A percentile compares a stretch with the other conserved stretches of the same genome.
Evolutionary conservation across 2,329 filamentous ascomycete species (phyloP).

Genomic region (Chaetomiaceae sp.): DNA sequence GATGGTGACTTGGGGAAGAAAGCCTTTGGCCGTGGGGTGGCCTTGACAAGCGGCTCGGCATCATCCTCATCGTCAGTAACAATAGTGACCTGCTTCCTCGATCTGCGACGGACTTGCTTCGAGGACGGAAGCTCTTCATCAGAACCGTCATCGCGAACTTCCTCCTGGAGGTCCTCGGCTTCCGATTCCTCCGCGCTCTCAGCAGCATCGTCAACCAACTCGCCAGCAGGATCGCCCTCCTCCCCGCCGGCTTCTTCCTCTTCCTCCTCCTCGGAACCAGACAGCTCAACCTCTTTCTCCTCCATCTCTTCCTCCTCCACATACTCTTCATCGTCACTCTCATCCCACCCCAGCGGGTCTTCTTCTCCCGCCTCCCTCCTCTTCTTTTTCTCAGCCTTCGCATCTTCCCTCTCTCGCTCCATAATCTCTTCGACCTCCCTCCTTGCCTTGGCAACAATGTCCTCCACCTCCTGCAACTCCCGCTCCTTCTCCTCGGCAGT

Average conservation of each 20-base stretch:
- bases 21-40: constrained; percentile 48
- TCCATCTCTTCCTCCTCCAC: constrained; percentile 30
- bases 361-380: constrained; percentile 39
- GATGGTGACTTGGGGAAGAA: constrained; percentile 40
- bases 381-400: constrained; percentile 58
- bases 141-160: constrained; percentile 31
- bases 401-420: constrained; percentile 68
- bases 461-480: constrained; percentile 78
- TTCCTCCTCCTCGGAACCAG: constrained; percentile 27
- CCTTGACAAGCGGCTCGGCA: constrained; percentile 39
- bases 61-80: constrained; percentile 66
- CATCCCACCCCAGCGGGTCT: constrained; percentile 52
- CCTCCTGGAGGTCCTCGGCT: constrained; percentile 33
- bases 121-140: constrained; percentile 39
- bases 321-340: constrained; percentile 47
- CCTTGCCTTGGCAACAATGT: constrained; percentile 80
- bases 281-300: constrained; percentile 31
- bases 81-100: constrained; percentile 48
- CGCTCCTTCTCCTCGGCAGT: constrained; percentile 82
- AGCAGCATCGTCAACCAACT: constrained; percentile 23
- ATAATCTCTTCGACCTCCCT: constrained; percentile 75
- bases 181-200: constrained; percentile 28
- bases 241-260: constrained; percentile 19
- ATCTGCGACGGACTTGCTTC: constrained; percentile 40
- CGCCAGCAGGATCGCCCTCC: constrained; percentile 32